Evolutionary conservation across 768 basidiomycete genomes (phyloP), one percentile per base, ranked within the genome.

Genomic region (Boletales sp.): DNA sequence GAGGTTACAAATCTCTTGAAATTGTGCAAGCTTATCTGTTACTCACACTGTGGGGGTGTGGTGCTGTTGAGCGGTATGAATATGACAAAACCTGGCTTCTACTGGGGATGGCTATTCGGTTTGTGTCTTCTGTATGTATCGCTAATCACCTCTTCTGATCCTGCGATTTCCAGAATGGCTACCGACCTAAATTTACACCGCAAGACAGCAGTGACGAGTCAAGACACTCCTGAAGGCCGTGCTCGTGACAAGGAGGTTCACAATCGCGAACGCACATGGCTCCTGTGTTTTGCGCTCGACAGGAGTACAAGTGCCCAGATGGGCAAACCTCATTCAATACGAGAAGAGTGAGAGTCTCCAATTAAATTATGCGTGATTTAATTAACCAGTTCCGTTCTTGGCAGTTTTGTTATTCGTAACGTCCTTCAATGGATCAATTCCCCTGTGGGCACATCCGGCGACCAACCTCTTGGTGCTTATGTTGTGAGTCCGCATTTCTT

Each of bases 101-200:
- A 14, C 71, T 97, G 21, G 93, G 93, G 32, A 90, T 94, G 86
- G 86, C 79, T 7, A 88, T 87, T 56, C 77, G 88, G 86, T 84
- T 51, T 44, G 81, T 72, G 39, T 40, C 30, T 21, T 19, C 35
- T 36, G 25, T 28, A 7, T 11, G 5, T 11, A 28, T 28, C 7
- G 25, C 13, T 15, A 17, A 35, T 12, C 21, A 15, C n/a, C 19
- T 45, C 32, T 21, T 33, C 47, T 63, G 50, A 68, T 53, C 35
- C 11, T 15, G 21, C 12, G 14, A 17, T 47, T 47, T 41, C 14
- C 60, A 91, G 94, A 47, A 94, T 96, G 89, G 96, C 87, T 10
- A 95, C 90, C 13, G 96, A 99, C 69, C 73, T 99, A 32, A 98
- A 97, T 66, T 70, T 99, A 48, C 94, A 98, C 64, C 84, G 94